Evolutionary conservation across 371 early-diverging fungal genomes (phyloP).

Genomic region (Mucor plumbeus): DNA sequence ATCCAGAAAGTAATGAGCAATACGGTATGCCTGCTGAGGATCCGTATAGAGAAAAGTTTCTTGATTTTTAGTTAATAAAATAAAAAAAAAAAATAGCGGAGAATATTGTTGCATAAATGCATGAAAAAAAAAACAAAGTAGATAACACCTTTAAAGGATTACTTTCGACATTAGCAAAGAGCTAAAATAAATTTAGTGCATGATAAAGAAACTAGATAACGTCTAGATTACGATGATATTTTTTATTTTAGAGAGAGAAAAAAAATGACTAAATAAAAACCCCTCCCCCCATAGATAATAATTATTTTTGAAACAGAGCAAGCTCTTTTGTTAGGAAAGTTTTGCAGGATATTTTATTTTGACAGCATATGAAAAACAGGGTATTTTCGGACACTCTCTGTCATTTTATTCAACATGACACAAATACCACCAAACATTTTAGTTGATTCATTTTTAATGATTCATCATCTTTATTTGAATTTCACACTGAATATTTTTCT

Average conservation of each 20-base stretch:
- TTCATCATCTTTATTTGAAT: not conserved
- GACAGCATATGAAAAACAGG: slow-evolving; percentile 5
- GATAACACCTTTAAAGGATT: too few relatives aligned
- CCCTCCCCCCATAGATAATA: too few relatives aligned
- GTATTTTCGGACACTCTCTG: not conserved
- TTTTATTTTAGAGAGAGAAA: too few relatives aligned
- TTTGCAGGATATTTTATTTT: not conserved
- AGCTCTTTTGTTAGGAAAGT: not conserved
- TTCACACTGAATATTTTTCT: not conserved
- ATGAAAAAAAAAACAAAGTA: too few relatives aligned
- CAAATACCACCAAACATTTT: not conserved
- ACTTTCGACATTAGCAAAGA: too few relatives aligned
- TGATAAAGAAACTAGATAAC: too few relatives aligned
- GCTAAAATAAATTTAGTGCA: not conserved
- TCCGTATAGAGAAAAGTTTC: slow-evolving; percentile 44
- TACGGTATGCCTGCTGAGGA: slow-evolving; percentile 49
- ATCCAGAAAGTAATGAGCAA: slow-evolving; percentile 78
- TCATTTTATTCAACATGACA: not conserved
- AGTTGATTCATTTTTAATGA: slow-evolving; percentile 5
- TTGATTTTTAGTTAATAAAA: slow-evolving; percentile 34
- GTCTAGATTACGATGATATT: too few relatives aligned
- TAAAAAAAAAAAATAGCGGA: not conserved
- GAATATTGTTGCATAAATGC: too few relatives aligned
- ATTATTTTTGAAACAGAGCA: not conserved
- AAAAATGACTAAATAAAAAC: too few relatives aligned